phyloP scores from a whole-genome alignment of 129 eudicot species.

The Helianthus tuberosus region DNA sequence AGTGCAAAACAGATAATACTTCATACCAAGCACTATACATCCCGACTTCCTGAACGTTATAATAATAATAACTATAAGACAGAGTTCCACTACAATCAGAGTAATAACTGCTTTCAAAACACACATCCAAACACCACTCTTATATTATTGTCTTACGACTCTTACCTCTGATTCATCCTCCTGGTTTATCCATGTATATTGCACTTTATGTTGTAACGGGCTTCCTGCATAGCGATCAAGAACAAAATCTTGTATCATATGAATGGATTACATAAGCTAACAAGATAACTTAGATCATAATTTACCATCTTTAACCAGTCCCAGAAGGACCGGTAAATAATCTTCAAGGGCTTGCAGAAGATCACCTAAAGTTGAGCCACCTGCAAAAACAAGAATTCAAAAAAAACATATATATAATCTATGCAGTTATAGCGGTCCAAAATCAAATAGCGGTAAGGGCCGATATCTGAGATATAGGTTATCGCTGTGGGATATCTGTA shows the following conservation, averaged over 20 bases:
- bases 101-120: not conserved
- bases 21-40: conserved; percentile 97
- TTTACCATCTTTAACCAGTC: conserved; percentile 97
- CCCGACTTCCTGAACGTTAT: conserved; percentile 66
- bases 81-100: not conserved
- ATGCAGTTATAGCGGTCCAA: too few relatives aligned
- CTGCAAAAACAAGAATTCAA: conserved; percentile 36
- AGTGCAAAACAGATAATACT: conserved; percentile 91
- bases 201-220: conserved; percentile 86
- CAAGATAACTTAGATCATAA: conserved; percentile 7
- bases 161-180: conserved; percentile 92
- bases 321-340: conserved; percentile 91
- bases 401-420: conserved; percentile 21
- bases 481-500: too few relatives aligned
- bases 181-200: conserved; percentile 93
- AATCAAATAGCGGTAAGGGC: too few relatives aligned
- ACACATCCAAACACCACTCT: not conserved
- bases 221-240: conserved; percentile 61
- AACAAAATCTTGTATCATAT: not conserved
- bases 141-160: conserved; percentile 22
- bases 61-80: conserved; percentile 2
- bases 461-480: too few relatives aligned
- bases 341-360: conserved; percentile 97
- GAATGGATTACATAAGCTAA: conserved; percentile 2
- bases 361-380: conserved; percentile 87